phyloP scores from a whole-genome alignment of 805 yeast species.

The Suhomyces prunicola region DNA sequence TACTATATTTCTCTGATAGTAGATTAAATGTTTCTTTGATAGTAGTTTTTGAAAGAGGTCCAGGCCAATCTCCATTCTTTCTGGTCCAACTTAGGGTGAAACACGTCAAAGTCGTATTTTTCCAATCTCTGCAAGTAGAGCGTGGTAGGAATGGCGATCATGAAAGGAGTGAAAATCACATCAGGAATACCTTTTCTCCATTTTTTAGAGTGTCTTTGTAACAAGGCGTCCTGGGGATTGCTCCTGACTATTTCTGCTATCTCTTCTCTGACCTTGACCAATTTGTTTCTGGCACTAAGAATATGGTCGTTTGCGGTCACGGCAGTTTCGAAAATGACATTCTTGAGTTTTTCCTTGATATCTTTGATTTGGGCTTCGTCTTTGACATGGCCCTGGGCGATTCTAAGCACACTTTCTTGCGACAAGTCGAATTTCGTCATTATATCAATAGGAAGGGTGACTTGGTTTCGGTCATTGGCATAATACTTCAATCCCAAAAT shows the following conservation, averaged over 20 bases:
- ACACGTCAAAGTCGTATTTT: slow-evolving; percentile 60
- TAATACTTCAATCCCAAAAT: slow-evolving; percentile 59
- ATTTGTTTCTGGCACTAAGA: slow-evolving; percentile 60
- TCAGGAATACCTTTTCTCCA: slow-evolving; percentile 57
- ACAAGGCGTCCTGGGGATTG: slow-evolving; percentile 21
- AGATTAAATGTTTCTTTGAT: slow-evolving; percentile 36
- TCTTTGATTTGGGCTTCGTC: slow-evolving; percentile 22
- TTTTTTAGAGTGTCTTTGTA: slow-evolving; percentile 20
- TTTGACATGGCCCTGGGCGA: slow-evolving; percentile 41
- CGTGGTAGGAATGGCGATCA: slow-evolving; percentile 64
- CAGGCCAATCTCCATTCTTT: slow-evolving; percentile 68
- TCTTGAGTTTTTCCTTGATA: slow-evolving; percentile 42
- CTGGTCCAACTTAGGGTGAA: slow-evolving; percentile 39
- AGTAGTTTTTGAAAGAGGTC: slow-evolving; percentile 50
- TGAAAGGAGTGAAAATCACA: slow-evolving; percentile 61
- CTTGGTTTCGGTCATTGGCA: slow-evolving; percentile 46
- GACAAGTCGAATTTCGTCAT: slow-evolving; percentile 53
- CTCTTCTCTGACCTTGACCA: slow-evolving; percentile 35
- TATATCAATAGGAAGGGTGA: slow-evolving; percentile 61
- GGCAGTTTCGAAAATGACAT: slow-evolving; percentile 67
- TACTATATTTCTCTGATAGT: slow-evolving; percentile 34
- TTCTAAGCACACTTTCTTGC: slow-evolving; percentile 59
- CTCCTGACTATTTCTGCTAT: slow-evolving; percentile 28
- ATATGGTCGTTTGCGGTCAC: slow-evolving; percentile 78
- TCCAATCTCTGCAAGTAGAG: slow-evolving; percentile 62